A percentile compares a stretch with the other conserved stretches of the same genome.
Conservation (phyloP, 306 rosid species). For the Cotoneaster glaucophyllus region DNA sequence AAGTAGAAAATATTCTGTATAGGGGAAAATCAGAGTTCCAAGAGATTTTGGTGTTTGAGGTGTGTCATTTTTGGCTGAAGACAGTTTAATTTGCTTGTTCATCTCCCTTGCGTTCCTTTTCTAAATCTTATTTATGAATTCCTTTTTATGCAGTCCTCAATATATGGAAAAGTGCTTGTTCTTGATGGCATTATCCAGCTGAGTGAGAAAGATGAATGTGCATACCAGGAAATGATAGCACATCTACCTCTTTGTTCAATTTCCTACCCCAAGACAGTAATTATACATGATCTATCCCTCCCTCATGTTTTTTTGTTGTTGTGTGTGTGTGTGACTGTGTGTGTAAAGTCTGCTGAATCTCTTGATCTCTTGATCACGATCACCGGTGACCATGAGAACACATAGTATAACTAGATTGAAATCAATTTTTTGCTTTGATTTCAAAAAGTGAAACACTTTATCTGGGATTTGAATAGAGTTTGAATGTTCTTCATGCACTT, state of each 20-base stretch:
- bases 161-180: constrained; percentile 89
- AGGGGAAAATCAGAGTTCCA: constrained; percentile 78
- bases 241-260: constrained; percentile 98
- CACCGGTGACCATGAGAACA: not conserved
- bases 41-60: constrained; percentile 93
- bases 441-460: not conserved
- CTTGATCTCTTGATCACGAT: not conserved
- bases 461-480: not conserved
- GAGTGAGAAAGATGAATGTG: constrained; percentile 96
- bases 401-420: not conserved
- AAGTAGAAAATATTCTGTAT: constrained; percentile 57
- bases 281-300: constrained; percentile 3
- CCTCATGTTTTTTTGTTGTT: not conserved
- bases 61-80: constrained; percentile 27
- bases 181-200: constrained; percentile 97
- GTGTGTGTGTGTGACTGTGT: not conserved
- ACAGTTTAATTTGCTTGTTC: constrained; percentile 10
- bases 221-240: constrained; percentile 97
- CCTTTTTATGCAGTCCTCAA: constrained; percentile 52
- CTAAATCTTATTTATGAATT: not conserved
- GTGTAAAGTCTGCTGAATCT: not conserved
- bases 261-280: constrained; percentile 72
- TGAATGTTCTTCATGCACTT: not conserved
- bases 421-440: not conserved
- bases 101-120: not conserved